These are phyloP conservation scores for Penicillium sp. DNA, from an alignment of 2,329 filamentous ascomycete genomes.

Conservation along the genomic window DNA sequence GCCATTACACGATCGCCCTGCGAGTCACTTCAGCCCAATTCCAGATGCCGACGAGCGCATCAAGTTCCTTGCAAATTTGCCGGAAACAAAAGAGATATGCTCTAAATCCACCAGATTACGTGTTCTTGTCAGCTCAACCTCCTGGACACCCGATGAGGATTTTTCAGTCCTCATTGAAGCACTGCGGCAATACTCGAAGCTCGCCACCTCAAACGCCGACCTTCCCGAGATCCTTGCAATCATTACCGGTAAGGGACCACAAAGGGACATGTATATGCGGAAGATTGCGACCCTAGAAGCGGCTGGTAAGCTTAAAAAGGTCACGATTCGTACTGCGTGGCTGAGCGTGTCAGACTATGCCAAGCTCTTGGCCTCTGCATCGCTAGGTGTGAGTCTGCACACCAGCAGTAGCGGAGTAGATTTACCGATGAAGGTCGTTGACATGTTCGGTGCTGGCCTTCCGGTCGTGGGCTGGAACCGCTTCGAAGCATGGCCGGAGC, in stretches of 20 bases:
- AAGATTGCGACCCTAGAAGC: slow-evolving; percentile 63
- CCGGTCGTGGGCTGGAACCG: slow-evolving; percentile 83
- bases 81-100: slow-evolving; percentile 63
- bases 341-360: slow-evolving; percentile 83
- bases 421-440: slow-evolving; percentile 97
- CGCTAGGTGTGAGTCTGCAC: slow-evolving; percentile 88
- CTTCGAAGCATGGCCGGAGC: slow-evolving; percentile 85
- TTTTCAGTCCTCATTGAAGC: slow-evolving; percentile 85
- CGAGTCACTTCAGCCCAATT: slow-evolving; percentile 73
- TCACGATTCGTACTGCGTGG: slow-evolving; percentile 80
- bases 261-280: slow-evolving; percentile 72
- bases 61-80: slow-evolving; percentile 64
- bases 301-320: slow-evolving; percentile 64
- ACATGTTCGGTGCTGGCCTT: slow-evolving; percentile 95
- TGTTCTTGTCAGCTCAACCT: slow-evolving; percentile 88
- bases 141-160: slow-evolving; percentile 96
- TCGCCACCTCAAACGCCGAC: slow-evolving; percentile 44
- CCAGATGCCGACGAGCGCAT: slow-evolving; percentile 52
- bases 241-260: slow-evolving; percentile 91
- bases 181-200: slow-evolving; percentile 69
- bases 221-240: slow-evolving; percentile 75
- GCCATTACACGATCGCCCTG: slow-evolving; percentile 83
- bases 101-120: slow-evolving; percentile 57
- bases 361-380: slow-evolving; percentile 75
- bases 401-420: slow-evolving; percentile 93